These are phyloP conservation scores for Perkinsus chesapeaki DNA, from an alignment of 169 alveolate genomes.

Conservation along the genomic window DNA sequence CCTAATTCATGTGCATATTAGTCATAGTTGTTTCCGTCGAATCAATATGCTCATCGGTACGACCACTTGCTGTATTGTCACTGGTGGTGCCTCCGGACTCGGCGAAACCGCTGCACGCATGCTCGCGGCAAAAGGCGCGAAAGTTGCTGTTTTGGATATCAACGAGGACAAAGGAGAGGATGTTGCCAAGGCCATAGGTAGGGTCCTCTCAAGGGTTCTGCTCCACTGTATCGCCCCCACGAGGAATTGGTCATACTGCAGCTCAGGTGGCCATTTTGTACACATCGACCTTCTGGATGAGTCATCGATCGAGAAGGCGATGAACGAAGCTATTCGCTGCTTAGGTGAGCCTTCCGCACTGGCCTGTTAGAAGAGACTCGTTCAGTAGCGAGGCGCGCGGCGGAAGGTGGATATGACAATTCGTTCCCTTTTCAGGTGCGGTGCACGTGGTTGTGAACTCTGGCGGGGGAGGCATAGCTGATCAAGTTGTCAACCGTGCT, in stretches of 20 bases:
- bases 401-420: no score
- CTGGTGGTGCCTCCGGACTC: conserved; percentile 67
- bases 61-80: conserved; percentile 20
- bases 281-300: conserved; percentile 54
- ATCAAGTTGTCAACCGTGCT: background rate
- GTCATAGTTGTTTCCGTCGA: no score
- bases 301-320: conserved; percentile 39
- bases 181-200: conserved; percentile 18
- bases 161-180: conserved; percentile 43
- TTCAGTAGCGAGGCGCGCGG: background rate
- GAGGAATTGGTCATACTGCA: background rate
- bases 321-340: conserved; percentile 34
- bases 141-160: conserved; percentile 49
- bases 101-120: conserved; percentile 49
- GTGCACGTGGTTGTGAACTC: conserved; percentile 49
- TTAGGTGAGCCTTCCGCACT: conserved; percentile 22
- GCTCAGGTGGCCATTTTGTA: conserved; percentile 16
- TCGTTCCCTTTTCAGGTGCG: background rate
- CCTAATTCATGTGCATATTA: no score
- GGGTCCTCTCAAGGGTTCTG: conserved; percentile 15
- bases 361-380: background rate
- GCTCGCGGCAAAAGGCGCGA: conserved; percentile 43
- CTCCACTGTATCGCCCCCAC: background rate
- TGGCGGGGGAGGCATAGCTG: conserved; percentile 54
- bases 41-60: background rate